Conservation (phyloP, 2,329 filamentous ascomycete species). For the Phialocephala subalpina region DNA sequence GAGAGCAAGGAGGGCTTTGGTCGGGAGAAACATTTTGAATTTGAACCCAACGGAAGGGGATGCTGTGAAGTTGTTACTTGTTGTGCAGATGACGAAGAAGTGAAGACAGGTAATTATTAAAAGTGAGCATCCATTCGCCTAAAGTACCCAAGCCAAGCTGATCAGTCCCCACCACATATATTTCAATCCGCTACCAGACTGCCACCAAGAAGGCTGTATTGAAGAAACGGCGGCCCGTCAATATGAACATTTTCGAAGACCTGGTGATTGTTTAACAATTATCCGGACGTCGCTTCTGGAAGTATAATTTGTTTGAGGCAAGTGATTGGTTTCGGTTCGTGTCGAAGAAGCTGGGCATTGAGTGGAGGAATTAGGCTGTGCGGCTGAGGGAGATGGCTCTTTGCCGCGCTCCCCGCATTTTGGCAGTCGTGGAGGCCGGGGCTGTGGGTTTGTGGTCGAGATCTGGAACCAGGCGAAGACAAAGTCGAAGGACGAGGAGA, state of each 20-base stretch:
- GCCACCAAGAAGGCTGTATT: background rate
- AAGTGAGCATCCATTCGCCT: background rate
- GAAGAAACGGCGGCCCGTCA: conserved; percentile 15
- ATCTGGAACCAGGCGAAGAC: too few species aligned
- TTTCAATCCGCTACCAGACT: background rate
- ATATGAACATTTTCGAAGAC: background rate
- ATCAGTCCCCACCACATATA: background rate
- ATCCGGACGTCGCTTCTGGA: conserved; percentile 5
- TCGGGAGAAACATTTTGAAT: conserved; percentile 22
- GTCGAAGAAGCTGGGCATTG: background rate
- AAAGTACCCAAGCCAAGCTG: conserved; percentile 7
- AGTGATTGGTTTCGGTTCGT: conserved; percentile 13
- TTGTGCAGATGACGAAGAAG: too few species aligned
- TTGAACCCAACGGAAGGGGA: background rate
- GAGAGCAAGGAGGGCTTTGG: conserved; percentile 34
- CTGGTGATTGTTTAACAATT: conserved; percentile 10
- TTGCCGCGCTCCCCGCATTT: background rate
- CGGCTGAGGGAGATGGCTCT: background rate
- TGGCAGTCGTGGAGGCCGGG: background rate
- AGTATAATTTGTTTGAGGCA: conserved; percentile 5
- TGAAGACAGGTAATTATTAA: background rate
- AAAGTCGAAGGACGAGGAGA: too few species aligned
- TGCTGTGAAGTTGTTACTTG: too few species aligned
- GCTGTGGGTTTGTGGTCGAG: background rate
- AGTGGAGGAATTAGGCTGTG: background rate